Evolutionary conservation across 371 early-diverging fungal species (phyloP).

Genomic region (Chytridium lagenaria): DNA sequence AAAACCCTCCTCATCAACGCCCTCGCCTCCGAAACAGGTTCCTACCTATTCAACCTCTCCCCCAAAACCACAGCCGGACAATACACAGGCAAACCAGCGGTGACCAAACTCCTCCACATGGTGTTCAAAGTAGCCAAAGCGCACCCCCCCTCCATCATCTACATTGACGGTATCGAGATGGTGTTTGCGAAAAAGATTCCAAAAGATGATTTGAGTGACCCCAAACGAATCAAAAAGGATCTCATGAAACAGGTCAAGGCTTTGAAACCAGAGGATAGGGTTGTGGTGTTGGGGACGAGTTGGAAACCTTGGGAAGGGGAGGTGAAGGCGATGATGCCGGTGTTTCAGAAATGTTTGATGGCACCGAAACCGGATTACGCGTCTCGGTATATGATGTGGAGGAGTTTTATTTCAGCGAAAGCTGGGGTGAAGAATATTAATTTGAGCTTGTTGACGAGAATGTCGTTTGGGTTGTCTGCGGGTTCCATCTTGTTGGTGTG

Average conservation of each 20-base stretch:
- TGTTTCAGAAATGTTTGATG: conserved; percentile 53
- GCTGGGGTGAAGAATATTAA: conserved; percentile 40
- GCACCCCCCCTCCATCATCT: conserved; percentile 58
- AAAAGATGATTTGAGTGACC: conserved; percentile 64
- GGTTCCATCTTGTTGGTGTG: conserved; percentile 50
- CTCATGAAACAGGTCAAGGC: conserved; percentile 56
- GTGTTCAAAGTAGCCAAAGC: conserved; percentile 66
- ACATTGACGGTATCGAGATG: conserved; percentile 62
- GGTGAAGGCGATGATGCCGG: conserved; percentile 55
- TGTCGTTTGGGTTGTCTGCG: conserved; percentile 51
- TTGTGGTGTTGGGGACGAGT: conserved; percentile 53
- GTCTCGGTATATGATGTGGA: conserved; percentile 53
- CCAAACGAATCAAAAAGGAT: conserved; percentile 65
- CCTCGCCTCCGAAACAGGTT: conserved; percentile 57
- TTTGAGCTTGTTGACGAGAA: conserved; percentile 53
- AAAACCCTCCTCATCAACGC: conserved; percentile 58
- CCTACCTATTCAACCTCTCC: conserved; percentile 58
- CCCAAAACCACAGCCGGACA: conserved; percentile 62
- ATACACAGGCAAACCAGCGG: conserved; percentile 56
- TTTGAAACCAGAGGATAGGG: conserved; percentile 53
- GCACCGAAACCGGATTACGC: conserved; percentile 60
- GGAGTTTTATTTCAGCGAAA: conserved; percentile 43
- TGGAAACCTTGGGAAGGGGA: conserved; percentile 65
- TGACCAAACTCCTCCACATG: conserved; percentile 64
- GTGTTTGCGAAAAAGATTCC: conserved; percentile 66